Evolutionary conservation across 2,329 filamentous ascomycete species (phyloP), one percentile per base, ranked within the genome.

Genomic region (Zasmidium citrigriseum): DNA sequence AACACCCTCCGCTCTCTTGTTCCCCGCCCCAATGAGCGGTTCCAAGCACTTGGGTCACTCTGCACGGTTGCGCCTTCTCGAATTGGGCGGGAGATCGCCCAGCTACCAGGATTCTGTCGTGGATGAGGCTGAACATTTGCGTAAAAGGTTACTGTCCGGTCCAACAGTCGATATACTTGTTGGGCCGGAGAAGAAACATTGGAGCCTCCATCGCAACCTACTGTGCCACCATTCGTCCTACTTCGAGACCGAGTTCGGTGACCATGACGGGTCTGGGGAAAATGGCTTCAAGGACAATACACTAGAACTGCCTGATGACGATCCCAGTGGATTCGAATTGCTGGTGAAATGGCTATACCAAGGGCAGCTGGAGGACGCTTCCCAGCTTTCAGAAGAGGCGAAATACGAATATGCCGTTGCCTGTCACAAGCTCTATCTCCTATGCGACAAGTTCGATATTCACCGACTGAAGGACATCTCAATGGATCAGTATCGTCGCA

Each of bases 281-380:
- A 70, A 75, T 54, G 68, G 68, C 46, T 71, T 73, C 51, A 68
- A 72, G 23, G 67, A 68, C 3, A 73, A 76, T 38, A 76, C 68
- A 54, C 66, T 83, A 24, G 79, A 82, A 41, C 71, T 84, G 20
- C 73, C 73, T 18, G 76, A 82, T 12, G 73, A 82, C 67, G 80
- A 82, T 55, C 79, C 81, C 2, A 70, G 71, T 7, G 81, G 81
- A 22, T 84, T 83, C 64, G 80, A 82, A 67, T 68, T 83, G 58
- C 74, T 84, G 16, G 80, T 83, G 4, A 83, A 83, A 69, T 84
- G 80, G 81, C 73, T 84, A 9, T 84, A 84, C 56, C 81, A 83
- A 67, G 82, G 82, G 52, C 77, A 72, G 46, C 75, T 83, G 48
- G 79, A 83, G 59, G 77, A 82, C 61, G 77, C 79, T 20, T 77